Percentiles rank a stretch among this genome's conserved stretches.
phyloP scores from a whole-genome alignment of 2,329 filamentous ascomycete species.

The Endoconidiophora laricicola region DNA sequence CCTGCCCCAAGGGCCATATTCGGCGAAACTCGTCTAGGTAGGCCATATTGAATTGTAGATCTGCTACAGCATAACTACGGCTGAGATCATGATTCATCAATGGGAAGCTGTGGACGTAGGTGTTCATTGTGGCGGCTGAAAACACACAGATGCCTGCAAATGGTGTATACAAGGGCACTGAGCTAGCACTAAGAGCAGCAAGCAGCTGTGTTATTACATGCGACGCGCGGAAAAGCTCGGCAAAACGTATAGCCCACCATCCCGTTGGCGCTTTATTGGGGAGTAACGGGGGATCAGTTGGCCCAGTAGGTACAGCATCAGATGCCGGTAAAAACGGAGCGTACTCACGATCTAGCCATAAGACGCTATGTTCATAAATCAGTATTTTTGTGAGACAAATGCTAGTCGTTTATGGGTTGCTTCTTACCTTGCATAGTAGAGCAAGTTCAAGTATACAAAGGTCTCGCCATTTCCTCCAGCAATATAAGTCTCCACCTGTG shows the following conservation, averaged over 20 bases:
- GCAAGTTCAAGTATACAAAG: conserved; percentile 26
- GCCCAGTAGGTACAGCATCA: conserved; percentile 21
- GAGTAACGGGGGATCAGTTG: conserved; percentile 24
- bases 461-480: conserved; percentile 25
- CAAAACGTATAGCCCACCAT: conserved; percentile 25
- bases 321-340: conserved; percentile 26
- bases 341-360: conserved; percentile 28
- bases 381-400: not conserved
- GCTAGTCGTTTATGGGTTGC: no score
- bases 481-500: conserved; percentile 23
- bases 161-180: conserved; percentile 20
- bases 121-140: conserved; percentile 26
- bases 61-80: not conserved
- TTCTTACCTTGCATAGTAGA: conserved; percentile 27
- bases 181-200: not conserved
- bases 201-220: conserved; percentile 3
- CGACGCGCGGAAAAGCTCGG: conserved; percentile 20
- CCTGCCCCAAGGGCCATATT: conserved; percentile 4
- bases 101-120: conserved; percentile 25
- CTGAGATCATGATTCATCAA: conserved; percentile 24
- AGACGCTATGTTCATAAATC: conserved; percentile 17
- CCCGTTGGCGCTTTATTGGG: conserved; percentile 22
- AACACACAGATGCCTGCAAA: conserved; percentile 31
- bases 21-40: conserved; percentile 2
- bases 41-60: not conserved